Evolutionary conservation across 805 yeast species (phyloP), one percentile per base, ranked within the genome.

Genomic region (Sungouiozyma intestinalis): DNA sequence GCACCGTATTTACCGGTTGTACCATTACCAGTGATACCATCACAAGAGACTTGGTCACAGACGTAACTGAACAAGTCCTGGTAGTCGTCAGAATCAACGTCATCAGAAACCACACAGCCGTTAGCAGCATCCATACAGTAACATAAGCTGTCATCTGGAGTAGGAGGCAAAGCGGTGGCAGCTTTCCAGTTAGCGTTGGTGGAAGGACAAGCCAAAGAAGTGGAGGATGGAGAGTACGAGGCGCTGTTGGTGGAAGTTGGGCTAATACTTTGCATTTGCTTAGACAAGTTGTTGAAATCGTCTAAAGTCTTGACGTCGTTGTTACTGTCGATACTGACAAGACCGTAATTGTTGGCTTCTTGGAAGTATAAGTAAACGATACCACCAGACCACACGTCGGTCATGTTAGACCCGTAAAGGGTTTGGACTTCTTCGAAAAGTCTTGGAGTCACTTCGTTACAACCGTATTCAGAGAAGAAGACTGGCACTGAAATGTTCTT

Each of bases 351-450:
- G 67, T 82, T 82, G 43, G 66, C 67, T 68, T 83, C 90, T 68
- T 83, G 73, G 66, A 76, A 83, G 68, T 82, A 83, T 88, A 82
- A 77, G 69, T 81, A 83, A 42, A 82, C 90, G 57, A 83, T 82
- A 74, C 90, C 94, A 67, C 94, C 90, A 40, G 90, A 82, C 92
- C 90, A 83, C 46, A 81, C 81, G 61, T 72, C 81, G 49, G 87
- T 81, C 94, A 83, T 83, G 33, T 81, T 68, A 40, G 61, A 59
- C 49, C 79, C 68, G 66, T 73, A 83, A 33, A 83, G 56, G 45
- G 86, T 71, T 36, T 66, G 74, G 50, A 83, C 83, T 65, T 82
- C 90, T 44, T 76, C 69, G 74, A 83, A 83, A 49, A 62, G 60
- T 76, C 90, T 78, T 66, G 90, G 90, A 35, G 53, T 50, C 45